phyloP scores from a whole-genome alignment of 1,139 yeast species.

The Candida gigantensis region DNA sequence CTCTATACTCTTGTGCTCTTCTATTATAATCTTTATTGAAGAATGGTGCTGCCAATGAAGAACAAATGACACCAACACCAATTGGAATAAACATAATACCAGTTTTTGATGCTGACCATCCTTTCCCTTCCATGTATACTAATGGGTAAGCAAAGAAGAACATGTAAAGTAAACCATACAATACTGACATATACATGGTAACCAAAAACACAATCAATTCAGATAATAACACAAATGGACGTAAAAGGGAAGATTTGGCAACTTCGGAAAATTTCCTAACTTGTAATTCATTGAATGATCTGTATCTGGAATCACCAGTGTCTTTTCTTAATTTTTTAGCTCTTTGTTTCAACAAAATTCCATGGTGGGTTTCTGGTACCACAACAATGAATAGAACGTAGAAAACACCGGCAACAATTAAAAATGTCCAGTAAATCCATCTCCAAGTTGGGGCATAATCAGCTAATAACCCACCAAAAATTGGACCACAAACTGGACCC shows the following conservation, averaged over 20 bases:
- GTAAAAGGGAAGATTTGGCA: conserved; percentile 44
- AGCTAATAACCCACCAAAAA: conserved; percentile 70
- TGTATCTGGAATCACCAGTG: conserved; percentile 54
- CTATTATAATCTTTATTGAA: conserved; percentile 60
- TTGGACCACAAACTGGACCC: conserved; percentile 57
- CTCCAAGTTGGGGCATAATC: conserved; percentile 73
- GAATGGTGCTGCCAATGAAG: conserved; percentile 53
- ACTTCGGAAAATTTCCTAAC: conserved; percentile 38
- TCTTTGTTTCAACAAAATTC: conserved; percentile 49
- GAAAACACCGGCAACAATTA: conserved; percentile 56
- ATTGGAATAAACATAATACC: conserved; percentile 74
- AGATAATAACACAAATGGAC: conserved; percentile 48
- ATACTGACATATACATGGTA: conserved; percentile 58
- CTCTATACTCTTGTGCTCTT: conserved; percentile 49
- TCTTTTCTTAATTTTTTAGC: conserved; percentile 51
- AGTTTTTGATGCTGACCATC: conserved; percentile 56
- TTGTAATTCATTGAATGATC: conserved; percentile 49
- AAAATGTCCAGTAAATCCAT: conserved; percentile 68
- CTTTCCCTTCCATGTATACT: conserved; percentile 64
- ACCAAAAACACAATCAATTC: conserved; percentile 58
- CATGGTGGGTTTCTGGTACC: conserved; percentile 61
- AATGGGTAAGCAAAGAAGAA: conserved; percentile 68
- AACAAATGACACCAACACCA: conserved; percentile 61
- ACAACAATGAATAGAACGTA: conserved; percentile 36
- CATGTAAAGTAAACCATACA: conserved; percentile 58